phyloP scores from a whole-genome alignment of 2,329 filamentous ascomycete species.

The Fusarium dimerum region DNA sequence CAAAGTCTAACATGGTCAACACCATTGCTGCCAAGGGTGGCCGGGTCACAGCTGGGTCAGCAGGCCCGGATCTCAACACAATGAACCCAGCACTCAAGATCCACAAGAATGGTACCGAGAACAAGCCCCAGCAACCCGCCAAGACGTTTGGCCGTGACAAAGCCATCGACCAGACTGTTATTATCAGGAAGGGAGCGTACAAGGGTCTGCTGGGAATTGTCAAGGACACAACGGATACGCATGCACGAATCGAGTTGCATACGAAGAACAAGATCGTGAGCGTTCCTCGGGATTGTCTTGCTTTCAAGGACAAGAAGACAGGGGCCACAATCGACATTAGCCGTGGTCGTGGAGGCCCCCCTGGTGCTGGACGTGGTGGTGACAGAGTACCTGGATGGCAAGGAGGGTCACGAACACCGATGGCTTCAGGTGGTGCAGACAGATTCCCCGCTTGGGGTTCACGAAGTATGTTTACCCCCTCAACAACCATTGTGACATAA shows the following conservation, averaged over 20 bases:
- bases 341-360: conserved; percentile 45
- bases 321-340: conserved; percentile 77
- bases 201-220: conserved; percentile 95
- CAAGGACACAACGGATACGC: conserved; percentile 85
- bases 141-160: conserved; percentile 79
- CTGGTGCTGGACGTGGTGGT: conserved; percentile 47
- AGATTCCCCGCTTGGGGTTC: conserved; percentile 78
- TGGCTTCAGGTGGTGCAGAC: conserved; percentile 59
- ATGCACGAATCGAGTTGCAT: conserved; percentile 88
- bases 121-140: conserved; percentile 61
- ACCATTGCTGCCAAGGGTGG: conserved; percentile 95
- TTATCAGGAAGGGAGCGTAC: conserved; percentile 81
- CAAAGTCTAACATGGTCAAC: conserved; percentile 79
- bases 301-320: conserved; percentile 81
- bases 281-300: conserved; percentile 77
- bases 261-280: conserved; percentile 91
- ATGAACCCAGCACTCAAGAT: conserved; percentile 91
- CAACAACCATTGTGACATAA: background rate
- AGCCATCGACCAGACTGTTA: conserved; percentile 88
- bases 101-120: conserved; percentile 57
- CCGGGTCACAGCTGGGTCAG: conserved; percentile 60
- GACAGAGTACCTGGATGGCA: conserved; percentile 59
- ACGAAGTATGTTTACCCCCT: conserved; percentile 58
- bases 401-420: conserved; percentile 68
- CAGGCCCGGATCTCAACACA: conserved; percentile 77